Evolutionary conservation across 202 grass and related monocot species (phyloP).

Genomic region (Hordeum pubiflorum): DNA sequence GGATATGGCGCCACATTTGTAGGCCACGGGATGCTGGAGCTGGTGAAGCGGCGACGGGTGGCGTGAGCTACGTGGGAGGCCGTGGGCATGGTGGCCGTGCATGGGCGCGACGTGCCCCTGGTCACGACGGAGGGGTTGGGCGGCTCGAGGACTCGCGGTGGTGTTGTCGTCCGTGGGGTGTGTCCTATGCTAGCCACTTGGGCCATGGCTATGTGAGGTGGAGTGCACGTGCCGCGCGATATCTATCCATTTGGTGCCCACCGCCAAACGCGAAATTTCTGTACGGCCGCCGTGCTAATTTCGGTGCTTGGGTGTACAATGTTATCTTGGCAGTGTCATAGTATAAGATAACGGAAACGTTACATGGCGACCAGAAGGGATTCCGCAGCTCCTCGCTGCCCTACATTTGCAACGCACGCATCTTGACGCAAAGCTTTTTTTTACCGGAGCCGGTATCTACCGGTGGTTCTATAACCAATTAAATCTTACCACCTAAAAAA

Average conservation of each 20-base stretch:
- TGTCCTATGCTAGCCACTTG: neutral
- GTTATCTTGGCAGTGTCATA: too few species aligned
- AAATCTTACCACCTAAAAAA: too few species aligned
- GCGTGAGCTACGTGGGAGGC: constrained; percentile 18
- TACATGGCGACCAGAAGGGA: too few species aligned
- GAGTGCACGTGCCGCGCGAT: neutral
- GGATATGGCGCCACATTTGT: constrained; percentile 10
- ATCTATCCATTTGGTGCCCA: neutral
- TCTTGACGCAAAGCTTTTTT: too few species aligned
- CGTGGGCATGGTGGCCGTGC: constrained; percentile 22
- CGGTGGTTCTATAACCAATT: too few species aligned
- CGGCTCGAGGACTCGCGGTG: neutral
- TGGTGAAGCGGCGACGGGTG: neutral
- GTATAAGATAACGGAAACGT: too few species aligned
- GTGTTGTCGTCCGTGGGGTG: neutral
- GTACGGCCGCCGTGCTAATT: neutral
- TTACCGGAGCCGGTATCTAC: too few species aligned
- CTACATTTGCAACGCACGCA: too few species aligned
- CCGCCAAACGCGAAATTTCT: neutral
- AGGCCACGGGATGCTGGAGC: neutral
- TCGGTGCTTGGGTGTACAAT: too few species aligned
- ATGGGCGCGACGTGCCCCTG: constrained; percentile 61
- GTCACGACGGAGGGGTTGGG: neutral
- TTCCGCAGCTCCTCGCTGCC: too few species aligned
- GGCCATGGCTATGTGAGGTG: neutral